Evolutionary conservation across 129 eudicot species (phyloP).

Genomic region (Centaurea solstitialis): DNA sequence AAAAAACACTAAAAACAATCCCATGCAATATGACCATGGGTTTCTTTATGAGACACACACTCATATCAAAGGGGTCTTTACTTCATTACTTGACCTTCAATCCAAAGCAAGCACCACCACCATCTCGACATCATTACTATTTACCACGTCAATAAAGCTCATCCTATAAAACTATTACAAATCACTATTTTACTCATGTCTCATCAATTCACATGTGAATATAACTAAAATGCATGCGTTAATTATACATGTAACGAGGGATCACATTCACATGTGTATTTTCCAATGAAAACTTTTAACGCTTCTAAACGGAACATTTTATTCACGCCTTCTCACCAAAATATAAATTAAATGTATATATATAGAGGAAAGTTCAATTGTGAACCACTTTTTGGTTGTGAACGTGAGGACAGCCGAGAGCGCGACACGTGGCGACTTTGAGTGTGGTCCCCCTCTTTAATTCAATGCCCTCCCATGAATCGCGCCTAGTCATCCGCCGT

Average conservation of each 20-base stretch:
- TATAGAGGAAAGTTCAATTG: too few relatives aligned
- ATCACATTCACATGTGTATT: too few relatives aligned
- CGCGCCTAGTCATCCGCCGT: too few relatives aligned
- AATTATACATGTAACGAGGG: neutral
- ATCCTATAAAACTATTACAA: neutral
- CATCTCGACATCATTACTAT: neutral
- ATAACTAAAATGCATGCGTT: neutral
- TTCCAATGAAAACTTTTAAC: too few relatives aligned
- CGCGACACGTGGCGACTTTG: too few relatives aligned
- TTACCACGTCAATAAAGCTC: neutral
- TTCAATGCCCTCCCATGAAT: too few relatives aligned
- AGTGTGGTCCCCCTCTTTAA: too few relatives aligned
- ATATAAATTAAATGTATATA: too few relatives aligned
- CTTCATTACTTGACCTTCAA: conserved; percentile 20
- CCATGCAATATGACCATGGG: neutral
- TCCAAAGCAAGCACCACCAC: conserved; percentile 21
- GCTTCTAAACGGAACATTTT: neutral
- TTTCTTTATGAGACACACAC: conserved; percentile 15
- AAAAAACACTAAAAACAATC: neutral
- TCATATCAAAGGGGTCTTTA: conserved; percentile 14
- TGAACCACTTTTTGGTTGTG: too few relatives aligned
- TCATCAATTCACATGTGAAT: neutral
- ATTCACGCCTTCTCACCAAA: neutral
- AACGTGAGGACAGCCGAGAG: too few relatives aligned
- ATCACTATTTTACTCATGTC: neutral